Evolutionary conservation across 2,329 filamentous ascomycete species (phyloP), one percentile per base, ranked within the genome.

Genomic region (Hymenoscyphus linearis): DNA sequence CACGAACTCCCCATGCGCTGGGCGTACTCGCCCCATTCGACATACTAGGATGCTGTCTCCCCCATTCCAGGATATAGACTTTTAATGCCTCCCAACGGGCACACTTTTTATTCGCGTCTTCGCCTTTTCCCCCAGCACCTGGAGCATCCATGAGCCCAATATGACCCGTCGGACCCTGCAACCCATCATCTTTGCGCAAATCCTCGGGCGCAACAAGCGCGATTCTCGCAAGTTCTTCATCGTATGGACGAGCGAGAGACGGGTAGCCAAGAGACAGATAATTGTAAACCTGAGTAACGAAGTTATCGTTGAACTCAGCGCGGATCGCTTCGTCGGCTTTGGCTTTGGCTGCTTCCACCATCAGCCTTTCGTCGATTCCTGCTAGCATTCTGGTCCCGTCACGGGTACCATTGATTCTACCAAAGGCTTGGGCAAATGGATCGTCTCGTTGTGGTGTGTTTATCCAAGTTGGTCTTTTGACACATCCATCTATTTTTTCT

Each of bases 241-340:
- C 93, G 71, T 90, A 98, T 40, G 85, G 82, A 25, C 88, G 85
- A 12, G 93, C 93, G 70, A 92, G 85, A 36, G 90, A 87, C 2
- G 93, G 93, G 74, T 97, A 97, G 4, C 93, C 93, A 4, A 98
- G 82, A 0, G 91, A 96, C 16, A 98, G 81, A 74, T 98, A 98
- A 74, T 98, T 97, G 81, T 96, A 98, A 7, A 98, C 93, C 75
- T 98, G 93, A 0, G 93, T 96, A 60, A 97, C 85, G 73, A 97
- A 96, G 3, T 80, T 80, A 72, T 96, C 91, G 63, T 87, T 81
- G 70, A 95, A 96, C 74, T 96, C 92, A 35, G 76, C 73, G 31
- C 80, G 76, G 50, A 85, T 79, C 12, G 62, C 65, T 26, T 69
- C 68, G 52, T 72, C 67, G 2, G 58, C 54, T 58, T 72, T 72